Percentiles rank a stretch among this genome's conserved stretches.
These are phyloP conservation scores for Penicillium verrucosum DNA, from an alignment of 2,329 filamentous ascomycete species.

Conservation along the genomic window DNA sequence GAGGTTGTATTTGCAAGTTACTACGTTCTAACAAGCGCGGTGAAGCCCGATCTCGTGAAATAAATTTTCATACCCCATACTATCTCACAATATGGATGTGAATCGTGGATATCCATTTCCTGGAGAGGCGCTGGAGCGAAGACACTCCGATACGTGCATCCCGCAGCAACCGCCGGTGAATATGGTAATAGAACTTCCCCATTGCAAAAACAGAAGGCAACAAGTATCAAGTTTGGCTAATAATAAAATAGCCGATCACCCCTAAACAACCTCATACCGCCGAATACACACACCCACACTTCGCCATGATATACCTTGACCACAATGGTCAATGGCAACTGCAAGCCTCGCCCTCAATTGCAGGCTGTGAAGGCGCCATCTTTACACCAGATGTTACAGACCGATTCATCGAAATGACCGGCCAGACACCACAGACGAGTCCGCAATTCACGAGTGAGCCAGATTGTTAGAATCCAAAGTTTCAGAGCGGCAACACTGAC, in stretches of 20 bases:
- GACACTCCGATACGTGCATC: slow-evolving; percentile 22
- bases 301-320: slow-evolving; percentile 39
- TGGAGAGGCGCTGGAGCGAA: slow-evolving; percentile 17
- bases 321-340: slow-evolving; percentile 33
- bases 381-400: slow-evolving; percentile 38
- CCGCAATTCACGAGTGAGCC: slow-evolving; percentile 28
- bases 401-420: slow-evolving; percentile 32
- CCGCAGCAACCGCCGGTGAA: slow-evolving; percentile 8
- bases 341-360: slow-evolving; percentile 34
- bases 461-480: background rate
- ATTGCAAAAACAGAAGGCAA: background rate
- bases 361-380: slow-evolving; percentile 31
- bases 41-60: background rate
- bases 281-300: slow-evolving; percentile 33
- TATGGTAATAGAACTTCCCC: slow-evolving; percentile 14
- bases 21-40: background rate
- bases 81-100: slow-evolving; percentile 13
- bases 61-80: background rate
- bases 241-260: slow-evolving; percentile 16
- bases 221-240: background rate
- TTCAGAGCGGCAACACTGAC: background rate
- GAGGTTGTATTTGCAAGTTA: background rate
- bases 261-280: slow-evolving; percentile 18
- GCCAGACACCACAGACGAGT: slow-evolving; percentile 18
- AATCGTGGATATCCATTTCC: slow-evolving; percentile 13